Base-by-base conservation (phyloP, 257 asterid genomes). In the Scutellaria barbata region DNA sequence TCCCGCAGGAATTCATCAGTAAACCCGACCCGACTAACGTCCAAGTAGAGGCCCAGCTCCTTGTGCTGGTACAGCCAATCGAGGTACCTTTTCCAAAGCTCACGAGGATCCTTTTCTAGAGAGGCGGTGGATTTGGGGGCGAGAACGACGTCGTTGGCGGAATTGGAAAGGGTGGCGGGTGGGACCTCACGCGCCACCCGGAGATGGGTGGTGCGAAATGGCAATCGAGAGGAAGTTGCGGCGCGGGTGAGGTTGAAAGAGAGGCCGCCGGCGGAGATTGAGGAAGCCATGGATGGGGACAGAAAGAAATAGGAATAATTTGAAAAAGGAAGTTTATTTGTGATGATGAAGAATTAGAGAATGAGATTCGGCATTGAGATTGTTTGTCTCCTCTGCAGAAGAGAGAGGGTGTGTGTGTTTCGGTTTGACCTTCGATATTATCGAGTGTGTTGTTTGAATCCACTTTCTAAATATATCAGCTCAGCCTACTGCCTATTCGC, bases 11-110 rank as follows among this genome's bases (percentile, higher is more conserved):
- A 95, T 3, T 71, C 87, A 8, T 88, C 96, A 14, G 88, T 81
- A 72, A 95, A 95, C 67, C 97, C 99, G 69, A 95, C 93, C 77
- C 99, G 89, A 63, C 99, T 95, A 1, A 89, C 83, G 33, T 95
- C 99, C 82, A 95, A 63, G 82, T 85, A 95, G 39, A 92, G 80
- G 0, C 99, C 99, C 76, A 95, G 82, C 68, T 95, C 98, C 84
- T 90, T 94, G 73, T 94, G 96, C 88, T 90, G 97, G 84, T 94
- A 94, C 72, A 94, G 75, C 97, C 98, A 94, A 22, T 94, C 98
- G 14, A 89, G 89, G 73, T 87, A 94, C 77, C 98, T 79, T 63
- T 81, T 79, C 97, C 98, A 94, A 16, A 94, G 77, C 70, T 72
- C 86, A n/a, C 80, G 83, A 2, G 95, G 90, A 30, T 91, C 86